phyloP scores from a whole-genome alignment of 768 basidiomycete genomes.

The Calocybe indica region DNA sequence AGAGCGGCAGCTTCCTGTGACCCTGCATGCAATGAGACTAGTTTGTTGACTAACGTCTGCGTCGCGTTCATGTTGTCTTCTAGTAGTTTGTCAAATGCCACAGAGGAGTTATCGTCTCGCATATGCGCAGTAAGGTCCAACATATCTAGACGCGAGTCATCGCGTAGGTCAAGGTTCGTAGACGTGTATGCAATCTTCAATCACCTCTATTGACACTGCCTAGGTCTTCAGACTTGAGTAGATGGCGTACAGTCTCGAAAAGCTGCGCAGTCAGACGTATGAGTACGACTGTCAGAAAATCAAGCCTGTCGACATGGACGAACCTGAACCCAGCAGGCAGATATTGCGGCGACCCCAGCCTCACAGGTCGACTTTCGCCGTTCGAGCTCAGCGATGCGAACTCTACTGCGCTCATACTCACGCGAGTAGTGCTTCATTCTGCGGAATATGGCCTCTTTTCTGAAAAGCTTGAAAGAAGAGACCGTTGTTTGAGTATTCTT shows the following conservation, averaged over 20 bases:
- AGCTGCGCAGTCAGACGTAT: constrained; percentile 33
- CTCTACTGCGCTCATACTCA: constrained; percentile 60
- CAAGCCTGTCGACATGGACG: constrained; percentile 1
- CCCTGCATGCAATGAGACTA: constrained; percentile 29
- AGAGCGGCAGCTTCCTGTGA: constrained; percentile 33
- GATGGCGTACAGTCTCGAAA: constrained; percentile 56
- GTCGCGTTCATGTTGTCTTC: constrained; percentile 54
- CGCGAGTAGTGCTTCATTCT: constrained; percentile 80
- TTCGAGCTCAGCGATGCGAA: constrained; percentile 60
- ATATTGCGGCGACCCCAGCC: constrained; percentile 65
- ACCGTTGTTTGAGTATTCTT: constrained; percentile 8
- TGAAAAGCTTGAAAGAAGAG: constrained; percentile 51
- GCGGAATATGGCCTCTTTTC: constrained; percentile 82
- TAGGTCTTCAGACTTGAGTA: constrained; percentile 48
- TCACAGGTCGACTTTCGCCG: constrained; percentile 61
- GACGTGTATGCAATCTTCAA: constrained; percentile 28
- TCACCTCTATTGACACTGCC: constrained; percentile 31
- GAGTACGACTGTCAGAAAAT: background rate
- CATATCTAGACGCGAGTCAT: constrained; percentile 26
- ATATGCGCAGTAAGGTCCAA: constrained; percentile 41
- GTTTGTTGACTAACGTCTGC: constrained; percentile 49
- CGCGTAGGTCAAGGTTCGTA: background rate
- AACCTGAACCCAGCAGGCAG: constrained; percentile 80
- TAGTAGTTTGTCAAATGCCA: constrained; percentile 35
- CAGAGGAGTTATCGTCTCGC: constrained; percentile 27